Evolutionary conservation across 495 filamentous ascomycete species (phyloP).

Genomic region (Cairneyella variabilis): DNA sequence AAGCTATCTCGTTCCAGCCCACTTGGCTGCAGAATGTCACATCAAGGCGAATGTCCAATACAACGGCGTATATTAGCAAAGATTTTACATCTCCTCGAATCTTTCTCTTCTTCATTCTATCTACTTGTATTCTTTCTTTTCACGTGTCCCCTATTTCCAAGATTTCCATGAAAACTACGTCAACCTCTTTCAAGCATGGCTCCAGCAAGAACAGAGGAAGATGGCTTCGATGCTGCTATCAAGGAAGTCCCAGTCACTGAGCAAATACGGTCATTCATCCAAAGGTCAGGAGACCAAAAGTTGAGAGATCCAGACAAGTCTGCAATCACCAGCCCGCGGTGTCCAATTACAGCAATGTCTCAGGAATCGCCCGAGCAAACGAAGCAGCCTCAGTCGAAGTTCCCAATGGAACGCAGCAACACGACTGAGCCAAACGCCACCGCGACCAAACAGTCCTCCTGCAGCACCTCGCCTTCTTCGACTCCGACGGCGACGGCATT

Average conservation of each 20-base stretch:
- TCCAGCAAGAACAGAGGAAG: conserved; percentile 7
- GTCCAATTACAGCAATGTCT: background rate
- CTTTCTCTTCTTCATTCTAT: too few relatives aligned
- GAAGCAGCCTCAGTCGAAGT: conserved; percentile 9
- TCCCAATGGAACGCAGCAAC: conserved; percentile 11
- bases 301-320: conserved; percentile 21
- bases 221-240: conserved; percentile 20
- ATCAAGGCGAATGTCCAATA: too few relatives aligned
- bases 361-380: conserved; percentile 17
- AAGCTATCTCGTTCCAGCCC: too few relatives aligned
- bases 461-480: conserved; percentile 53
- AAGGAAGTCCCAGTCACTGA: conserved; percentile 20
- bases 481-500: conserved; percentile 44
- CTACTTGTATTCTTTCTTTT: too few relatives aligned
- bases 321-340: background rate
- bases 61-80: too few relatives aligned
- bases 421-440: conserved; percentile 2
- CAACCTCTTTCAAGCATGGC: conserved; percentile 1
- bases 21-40: too few relatives aligned
- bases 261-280: conserved; percentile 27
- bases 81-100: too few relatives aligned
- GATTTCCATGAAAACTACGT: background rate
- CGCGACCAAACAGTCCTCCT: conserved; percentile 35
- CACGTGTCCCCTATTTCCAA: too few relatives aligned
- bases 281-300: conserved; percentile 22